Evolutionary conservation across 2,329 filamentous ascomycete species (phyloP).

Genomic region (Whalleya microplaca): DNA sequence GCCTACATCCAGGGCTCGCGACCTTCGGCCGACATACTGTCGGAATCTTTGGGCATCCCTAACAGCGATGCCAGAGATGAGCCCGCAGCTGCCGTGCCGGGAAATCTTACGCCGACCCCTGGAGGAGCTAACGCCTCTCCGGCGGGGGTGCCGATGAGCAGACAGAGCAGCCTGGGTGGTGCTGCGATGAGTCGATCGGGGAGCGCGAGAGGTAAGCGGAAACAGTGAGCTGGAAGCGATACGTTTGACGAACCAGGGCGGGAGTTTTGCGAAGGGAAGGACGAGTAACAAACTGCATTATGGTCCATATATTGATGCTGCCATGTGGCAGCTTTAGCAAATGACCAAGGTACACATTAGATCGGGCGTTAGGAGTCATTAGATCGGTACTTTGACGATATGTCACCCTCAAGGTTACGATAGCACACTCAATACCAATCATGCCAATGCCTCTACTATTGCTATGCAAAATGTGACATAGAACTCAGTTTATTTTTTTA

Average conservation of each 20-base stretch:
- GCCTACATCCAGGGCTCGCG: slow-evolving; percentile 51
- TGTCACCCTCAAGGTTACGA: background rate
- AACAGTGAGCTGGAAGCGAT: slow-evolving; percentile 13
- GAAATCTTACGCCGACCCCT: slow-evolving; percentile 23
- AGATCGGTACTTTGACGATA: background rate
- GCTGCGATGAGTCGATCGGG: slow-evolving; percentile 59
- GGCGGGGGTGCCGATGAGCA: slow-evolving; percentile 55
- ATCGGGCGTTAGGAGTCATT: slow-evolving; percentile 8
- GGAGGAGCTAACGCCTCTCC: slow-evolving; percentile 28
- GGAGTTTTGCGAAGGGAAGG: background rate
- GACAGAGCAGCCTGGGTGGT: slow-evolving; percentile 59
- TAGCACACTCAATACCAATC: background rate
- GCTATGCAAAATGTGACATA: background rate
- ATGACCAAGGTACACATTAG: background rate
- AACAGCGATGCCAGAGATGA: slow-evolving; percentile 50
- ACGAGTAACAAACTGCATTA: background rate
- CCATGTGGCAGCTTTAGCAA: background rate
- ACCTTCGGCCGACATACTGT: slow-evolving; percentile 52
- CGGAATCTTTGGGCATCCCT: slow-evolving; percentile 54
- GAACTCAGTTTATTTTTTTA: background rate
- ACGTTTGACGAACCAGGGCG: background rate
- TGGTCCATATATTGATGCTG: background rate
- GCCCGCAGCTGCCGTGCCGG: slow-evolving; percentile 35
- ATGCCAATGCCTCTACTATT: background rate
- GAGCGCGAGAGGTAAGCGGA: slow-evolving; percentile 50